Evolutionary conservation across 2,329 filamentous ascomycete genomes (phyloP), one percentile per base, ranked within the genome.

Genomic region (Tetracladium maxilliforme): DNA sequence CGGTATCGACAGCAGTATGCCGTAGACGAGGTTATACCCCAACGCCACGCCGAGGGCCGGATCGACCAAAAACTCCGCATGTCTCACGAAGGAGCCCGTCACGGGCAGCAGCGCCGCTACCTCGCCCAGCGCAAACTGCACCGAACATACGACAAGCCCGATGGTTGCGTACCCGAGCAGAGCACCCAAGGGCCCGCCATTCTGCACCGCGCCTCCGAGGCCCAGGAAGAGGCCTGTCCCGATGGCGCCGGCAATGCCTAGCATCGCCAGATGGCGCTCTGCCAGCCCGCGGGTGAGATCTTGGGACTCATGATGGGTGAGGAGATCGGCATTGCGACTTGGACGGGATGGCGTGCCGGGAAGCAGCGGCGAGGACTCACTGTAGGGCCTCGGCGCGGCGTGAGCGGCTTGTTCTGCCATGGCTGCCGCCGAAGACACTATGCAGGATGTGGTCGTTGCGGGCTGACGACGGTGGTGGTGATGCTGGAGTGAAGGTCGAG

Each of bases 11-110:
- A 69, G 43, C 23, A 60, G 40, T 33, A 64, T 66, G 22, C 63
- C 64, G 29, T 70, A 68, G 57, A 12, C 53, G 56, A 70, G 52
- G 19, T 61, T 48, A 52, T 52, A 60, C 12, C 56, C 56, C 6
- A 58, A 42, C 10, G 57, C 57, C 38, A 58, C 58, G 5, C 54
- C 54, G 20, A 60, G 38, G 1, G 58, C 58, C 6, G 59, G 59
- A 34, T 68, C 62, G 7, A 60, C 50, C 19, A 63, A 49, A 24
- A 59, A 48, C 33, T 58, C 51, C 3, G 56, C 53, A 42, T 62
- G 52, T 25, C 58, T 43, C 2, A 61, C 56, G 31, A 63, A 61
- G 1, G 49, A 54, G 13, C 59, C 58, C 4, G 55, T 62, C 4
- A 65, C 51, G 1, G 62, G 62, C 4, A 66, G 37, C 11, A 65